These are phyloP conservation scores for Pulveroboletus ravenelii DNA, from an alignment of 768 basidiomycete genomes.

Conservation along the genomic window DNA sequence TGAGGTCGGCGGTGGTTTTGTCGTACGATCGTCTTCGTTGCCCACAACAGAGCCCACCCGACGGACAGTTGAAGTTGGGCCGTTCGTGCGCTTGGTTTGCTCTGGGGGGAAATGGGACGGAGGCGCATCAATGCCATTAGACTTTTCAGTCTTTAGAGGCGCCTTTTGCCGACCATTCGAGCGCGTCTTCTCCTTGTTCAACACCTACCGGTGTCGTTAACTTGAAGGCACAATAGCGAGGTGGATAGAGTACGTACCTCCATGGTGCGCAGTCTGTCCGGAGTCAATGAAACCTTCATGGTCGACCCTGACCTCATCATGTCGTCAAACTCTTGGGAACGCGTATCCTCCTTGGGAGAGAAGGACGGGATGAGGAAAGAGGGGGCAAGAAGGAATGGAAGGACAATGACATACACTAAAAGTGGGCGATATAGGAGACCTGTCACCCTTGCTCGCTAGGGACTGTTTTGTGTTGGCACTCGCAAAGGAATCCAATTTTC, in stretches of 20 bases:
- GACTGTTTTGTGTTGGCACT: slow-evolving; percentile 47
- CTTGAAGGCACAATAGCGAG: slow-evolving; percentile 13
- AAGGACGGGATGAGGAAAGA: background rate
- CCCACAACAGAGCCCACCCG: slow-evolving; percentile 62
- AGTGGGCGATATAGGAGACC: slow-evolving; percentile 32
- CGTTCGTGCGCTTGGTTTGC: slow-evolving; percentile 19
- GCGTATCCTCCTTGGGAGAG: slow-evolving; percentile 46
- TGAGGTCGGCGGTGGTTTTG: slow-evolving; percentile 33
- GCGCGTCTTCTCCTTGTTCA: slow-evolving; percentile 67
- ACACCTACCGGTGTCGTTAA: slow-evolving; percentile 39
- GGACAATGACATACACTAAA: slow-evolving; percentile 27
- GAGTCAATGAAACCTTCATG: slow-evolving; percentile 94
- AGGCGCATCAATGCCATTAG: slow-evolving; percentile 15
- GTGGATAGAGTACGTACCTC: slow-evolving; percentile 57
- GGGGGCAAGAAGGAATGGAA: slow-evolving; percentile 1
- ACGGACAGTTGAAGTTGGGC: slow-evolving; percentile 45
- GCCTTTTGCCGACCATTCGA: slow-evolving; percentile 26
- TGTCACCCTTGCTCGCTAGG: slow-evolving; percentile 29
- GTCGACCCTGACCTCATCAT: slow-evolving; percentile 86
- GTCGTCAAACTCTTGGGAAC: slow-evolving; percentile 84
- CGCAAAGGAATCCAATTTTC: slow-evolving; percentile 49
- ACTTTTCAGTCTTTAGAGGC: slow-evolving; percentile 21
- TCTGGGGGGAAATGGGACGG: slow-evolving; percentile 17
- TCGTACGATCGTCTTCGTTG: slow-evolving; percentile 45
- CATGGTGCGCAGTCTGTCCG: slow-evolving; percentile 88